These are phyloP conservation scores for Mortierella sp. DNA, from an alignment of 371 early-diverging fungal species.

Conservation along the genomic window DNA sequence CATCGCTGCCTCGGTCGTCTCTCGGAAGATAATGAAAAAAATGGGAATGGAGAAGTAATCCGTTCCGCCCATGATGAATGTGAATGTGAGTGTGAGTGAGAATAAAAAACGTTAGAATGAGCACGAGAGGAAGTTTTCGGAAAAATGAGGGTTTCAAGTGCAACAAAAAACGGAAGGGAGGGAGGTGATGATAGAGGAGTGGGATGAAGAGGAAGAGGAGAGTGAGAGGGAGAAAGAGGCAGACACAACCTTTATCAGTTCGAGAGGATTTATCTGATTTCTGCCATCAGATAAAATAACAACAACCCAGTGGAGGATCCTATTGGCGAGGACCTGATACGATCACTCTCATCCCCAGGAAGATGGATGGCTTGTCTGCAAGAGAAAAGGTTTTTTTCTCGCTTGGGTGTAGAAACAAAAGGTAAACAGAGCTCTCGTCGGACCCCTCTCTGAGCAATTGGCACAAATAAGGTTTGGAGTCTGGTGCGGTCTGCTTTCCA, in stretches of 20 bases:
- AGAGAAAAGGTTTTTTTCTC: too few relatives aligned
- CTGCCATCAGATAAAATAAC: conserved; percentile 7
- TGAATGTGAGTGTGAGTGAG: neutral
- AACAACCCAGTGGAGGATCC: neutral
- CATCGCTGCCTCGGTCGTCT: conserved; percentile 85
- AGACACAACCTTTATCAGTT: conserved; percentile 10
- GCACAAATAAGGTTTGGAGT: too few relatives aligned
- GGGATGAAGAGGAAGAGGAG: neutral
- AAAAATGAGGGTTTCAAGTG: too few relatives aligned
- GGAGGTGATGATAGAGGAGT: neutral
- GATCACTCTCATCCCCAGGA: too few relatives aligned
- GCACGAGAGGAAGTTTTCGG: too few relatives aligned
- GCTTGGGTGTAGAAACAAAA: too few relatives aligned
- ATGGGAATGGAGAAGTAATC: conserved; percentile 75
- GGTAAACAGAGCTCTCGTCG: too few relatives aligned
- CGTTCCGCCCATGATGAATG: conserved; percentile 16
- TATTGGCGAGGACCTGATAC: too few relatives aligned
- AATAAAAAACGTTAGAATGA: too few relatives aligned
- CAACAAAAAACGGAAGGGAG: neutral
- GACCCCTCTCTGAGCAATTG: too few relatives aligned
- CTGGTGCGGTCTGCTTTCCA: too few relatives aligned
- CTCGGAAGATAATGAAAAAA: conserved; percentile 86
- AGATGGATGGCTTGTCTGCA: too few relatives aligned
- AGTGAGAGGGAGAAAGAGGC: neutral
- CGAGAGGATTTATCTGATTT: neutral